phyloP scores from a whole-genome alignment of 805 yeast genomes.

The Candida multigemmis region DNA sequence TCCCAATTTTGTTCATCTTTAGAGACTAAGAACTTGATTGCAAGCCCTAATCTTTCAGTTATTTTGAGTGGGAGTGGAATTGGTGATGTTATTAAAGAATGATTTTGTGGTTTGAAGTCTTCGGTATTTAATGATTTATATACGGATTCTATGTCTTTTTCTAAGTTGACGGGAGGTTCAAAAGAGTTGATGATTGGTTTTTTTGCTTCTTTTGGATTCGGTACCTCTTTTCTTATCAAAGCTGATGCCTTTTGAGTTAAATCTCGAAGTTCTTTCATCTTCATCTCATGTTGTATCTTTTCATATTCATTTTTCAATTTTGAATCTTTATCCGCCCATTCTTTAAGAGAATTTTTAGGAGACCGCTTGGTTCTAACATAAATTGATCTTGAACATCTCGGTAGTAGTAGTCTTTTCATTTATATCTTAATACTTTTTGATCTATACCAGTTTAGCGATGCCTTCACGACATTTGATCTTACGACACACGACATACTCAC shows the following conservation, averaged over 20 bases:
- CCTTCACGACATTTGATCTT: too few species aligned
- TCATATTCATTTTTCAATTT: slow-evolving; percentile 9
- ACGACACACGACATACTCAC: too few species aligned
- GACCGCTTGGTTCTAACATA: too few species aligned
- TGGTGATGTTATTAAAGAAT: slow-evolving; percentile 9
- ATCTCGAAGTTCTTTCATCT: slow-evolving; percentile 16
- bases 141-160: slow-evolving; percentile 6
- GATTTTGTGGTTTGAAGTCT: slow-evolving; percentile 1
- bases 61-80: slow-evolving; percentile 28
- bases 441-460: too few species aligned
- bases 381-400: too few species aligned
- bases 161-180: slow-evolving; percentile 10
- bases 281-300: slow-evolving; percentile 12
- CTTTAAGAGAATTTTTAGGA: too few species aligned
- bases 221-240: slow-evolving; percentile 11
- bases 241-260: slow-evolving; percentile 20
- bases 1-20: slow-evolving; percentile 37
- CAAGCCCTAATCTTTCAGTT: slow-evolving; percentile 25
- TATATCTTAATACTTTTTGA: too few species aligned
- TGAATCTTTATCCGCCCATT: slow-evolving; percentile 16
- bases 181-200: slow-evolving; percentile 7
- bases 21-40: slow-evolving; percentile 29
- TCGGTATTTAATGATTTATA: slow-evolving; percentile 5
- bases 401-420: too few species aligned
- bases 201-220: slow-evolving; percentile 9